phyloP scores from a whole-genome alignment of 106 monocot genomes.

The Vanilla planifolia region DNA sequence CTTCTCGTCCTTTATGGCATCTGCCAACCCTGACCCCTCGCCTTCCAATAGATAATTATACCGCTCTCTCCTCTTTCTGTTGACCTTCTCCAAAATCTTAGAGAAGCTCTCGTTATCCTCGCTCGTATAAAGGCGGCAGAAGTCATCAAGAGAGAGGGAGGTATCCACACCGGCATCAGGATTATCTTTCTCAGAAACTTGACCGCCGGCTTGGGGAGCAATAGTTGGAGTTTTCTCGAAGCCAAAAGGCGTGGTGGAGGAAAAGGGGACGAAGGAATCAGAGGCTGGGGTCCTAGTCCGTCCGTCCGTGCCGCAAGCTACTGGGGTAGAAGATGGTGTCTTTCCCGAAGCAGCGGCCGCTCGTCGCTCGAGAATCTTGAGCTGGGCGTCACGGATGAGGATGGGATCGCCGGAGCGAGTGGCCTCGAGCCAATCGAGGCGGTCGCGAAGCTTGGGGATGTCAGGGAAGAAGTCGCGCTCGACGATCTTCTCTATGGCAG shows the following conservation, averaged over 20 bases:
- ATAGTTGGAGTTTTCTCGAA: conserved; percentile 20
- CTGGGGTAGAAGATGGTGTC: conserved; percentile 11
- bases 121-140: conserved; percentile 71
- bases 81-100: conserved; percentile 85
- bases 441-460: conserved; percentile 72
- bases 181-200: neutral
- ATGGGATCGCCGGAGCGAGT: conserved; percentile 72
- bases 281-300: conserved; percentile 13
- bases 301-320: neutral
- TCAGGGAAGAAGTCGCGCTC: conserved; percentile 96
- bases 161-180: conserved; percentile 17
- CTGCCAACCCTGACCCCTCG: conserved; percentile 23
- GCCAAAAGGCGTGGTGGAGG: conserved; percentile 27
- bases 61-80: conserved; percentile 57
- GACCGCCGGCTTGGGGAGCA: neutral
- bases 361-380: conserved; percentile 94
- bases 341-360: conserved; percentile 9
- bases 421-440: conserved; percentile 88
- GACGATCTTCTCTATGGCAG: conserved; percentile 72
- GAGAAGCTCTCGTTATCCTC: conserved; percentile 96
- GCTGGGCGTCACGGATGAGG: conserved; percentile 82
- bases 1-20: conserved; percentile 29
- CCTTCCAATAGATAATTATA: conserved; percentile 60
- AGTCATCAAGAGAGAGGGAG: conserved; percentile 61
- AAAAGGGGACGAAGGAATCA: conserved; percentile 18